A percentile compares a stretch with the other conserved stretches of the same genome.
These are phyloP conservation scores for Eucalyptus leucophloia DNA, from an alignment of 345 rosid species.

Conservation along the genomic window DNA sequence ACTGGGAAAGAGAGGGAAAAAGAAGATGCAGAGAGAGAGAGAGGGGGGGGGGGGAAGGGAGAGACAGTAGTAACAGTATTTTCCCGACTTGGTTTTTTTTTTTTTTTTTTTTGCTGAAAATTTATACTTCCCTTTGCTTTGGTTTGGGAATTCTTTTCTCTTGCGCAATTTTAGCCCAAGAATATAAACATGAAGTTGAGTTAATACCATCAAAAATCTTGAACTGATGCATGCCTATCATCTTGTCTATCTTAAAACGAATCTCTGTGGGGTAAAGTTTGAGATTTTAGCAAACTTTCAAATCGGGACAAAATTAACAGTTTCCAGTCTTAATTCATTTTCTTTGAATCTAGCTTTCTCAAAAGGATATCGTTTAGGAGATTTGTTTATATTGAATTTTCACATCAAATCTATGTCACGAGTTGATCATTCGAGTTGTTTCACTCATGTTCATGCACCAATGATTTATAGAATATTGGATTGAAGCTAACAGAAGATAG, in stretches of 20 bases:
- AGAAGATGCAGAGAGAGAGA: not conserved
- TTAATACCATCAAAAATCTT: not conserved
- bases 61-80: not conserved
- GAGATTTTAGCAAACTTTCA: not conserved
- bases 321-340: not conserved
- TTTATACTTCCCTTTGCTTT: not conserved
- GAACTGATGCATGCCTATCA: rapidly evolving
- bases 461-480: not conserved
- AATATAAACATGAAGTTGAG: not conserved
- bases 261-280: not conserved
- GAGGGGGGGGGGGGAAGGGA: not conserved
- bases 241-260: no score
- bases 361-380: rapidly evolving
- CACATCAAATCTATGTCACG: rapidly evolving
- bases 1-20: not conserved
- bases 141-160: no score
- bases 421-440: not conserved
- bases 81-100: not conserved
- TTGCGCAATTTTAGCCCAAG: no score
- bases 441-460: not conserved
- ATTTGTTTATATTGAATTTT: not conserved
- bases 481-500: rapidly evolving
- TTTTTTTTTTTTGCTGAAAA: no score
- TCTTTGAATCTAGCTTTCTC: not conserved
- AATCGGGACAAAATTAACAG: not conserved